Evolutionary conservation across 2,329 filamentous ascomycete genomes (phyloP).

Genomic region (Trichoderma sp.): DNA sequence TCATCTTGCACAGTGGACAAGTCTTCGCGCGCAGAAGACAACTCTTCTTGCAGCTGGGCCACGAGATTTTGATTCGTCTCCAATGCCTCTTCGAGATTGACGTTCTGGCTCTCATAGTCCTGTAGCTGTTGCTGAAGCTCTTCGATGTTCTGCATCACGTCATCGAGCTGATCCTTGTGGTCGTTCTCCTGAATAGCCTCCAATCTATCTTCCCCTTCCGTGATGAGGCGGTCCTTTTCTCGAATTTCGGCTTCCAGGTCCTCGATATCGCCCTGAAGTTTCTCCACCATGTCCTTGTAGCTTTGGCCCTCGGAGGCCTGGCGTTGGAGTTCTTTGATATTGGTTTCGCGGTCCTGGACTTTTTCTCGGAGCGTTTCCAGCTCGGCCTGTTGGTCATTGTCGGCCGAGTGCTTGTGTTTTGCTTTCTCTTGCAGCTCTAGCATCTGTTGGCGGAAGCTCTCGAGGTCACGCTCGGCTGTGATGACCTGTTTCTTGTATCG

Average conservation of each 20-base stretch:
- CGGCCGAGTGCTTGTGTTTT: constrained; percentile 73
- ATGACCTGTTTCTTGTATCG: constrained; percentile 83
- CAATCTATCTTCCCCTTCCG: constrained; percentile 74
- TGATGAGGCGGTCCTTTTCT: constrained; percentile 73
- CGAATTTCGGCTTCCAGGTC: constrained; percentile 76
- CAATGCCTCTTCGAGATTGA: constrained; percentile 48
- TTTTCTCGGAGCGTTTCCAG: constrained; percentile 59
- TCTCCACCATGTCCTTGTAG: constrained; percentile 62
- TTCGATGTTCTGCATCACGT: constrained; percentile 37
- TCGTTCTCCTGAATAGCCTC: constrained; percentile 49
- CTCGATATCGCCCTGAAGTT: constrained; percentile 71
- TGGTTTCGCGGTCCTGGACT: constrained; percentile 60
- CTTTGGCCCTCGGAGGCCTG: constrained; percentile 60
- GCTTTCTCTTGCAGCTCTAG: constrained; percentile 80
- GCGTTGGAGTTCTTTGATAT: constrained; percentile 62
- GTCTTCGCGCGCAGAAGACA: constrained; percentile 51
- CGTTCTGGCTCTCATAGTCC: neutral
- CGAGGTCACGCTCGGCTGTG: constrained; percentile 82
- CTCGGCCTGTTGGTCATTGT: constrained; percentile 62
- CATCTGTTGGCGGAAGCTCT: constrained; percentile 79
- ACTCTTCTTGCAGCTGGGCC: constrained; percentile 54
- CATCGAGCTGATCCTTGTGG: constrained; percentile 58
- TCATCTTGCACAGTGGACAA: constrained; percentile 68
- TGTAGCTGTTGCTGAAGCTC: neutral
- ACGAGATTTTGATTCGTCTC: constrained; percentile 65